Conservation (phyloP, 306 rosid genomes). For the Cicer pinnatifidum region DNA sequence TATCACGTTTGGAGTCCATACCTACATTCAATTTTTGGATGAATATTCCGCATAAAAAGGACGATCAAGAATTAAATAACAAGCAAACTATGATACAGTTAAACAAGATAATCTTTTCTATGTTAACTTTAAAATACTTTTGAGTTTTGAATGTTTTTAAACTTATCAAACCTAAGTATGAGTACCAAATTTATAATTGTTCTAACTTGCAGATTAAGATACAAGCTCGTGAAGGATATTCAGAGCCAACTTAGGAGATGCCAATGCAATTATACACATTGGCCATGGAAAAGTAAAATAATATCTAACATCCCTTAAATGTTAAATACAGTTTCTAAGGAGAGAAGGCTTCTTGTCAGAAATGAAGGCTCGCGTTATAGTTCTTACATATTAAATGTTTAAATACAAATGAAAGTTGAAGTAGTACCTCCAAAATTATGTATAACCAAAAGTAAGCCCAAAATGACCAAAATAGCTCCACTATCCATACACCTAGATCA, state of each 20-base stretch:
- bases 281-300: conserved; percentile 29
- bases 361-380: conserved; percentile 30
- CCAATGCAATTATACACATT: conserved; percentile 27
- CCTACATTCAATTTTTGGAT: conserved; percentile 54
- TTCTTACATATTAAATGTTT: conserved; percentile 32
- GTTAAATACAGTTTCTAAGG: conserved; percentile 33
- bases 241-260: conserved; percentile 39
- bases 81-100: conserved; percentile 24
- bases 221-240: conserved; percentile 17
- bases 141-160: conserved; percentile 5
- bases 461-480: conserved; percentile 95
- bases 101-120: conserved; percentile 36
- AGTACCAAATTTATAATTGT: conserved; percentile 29
- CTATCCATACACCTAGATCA: conserved; percentile 94
- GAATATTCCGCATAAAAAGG: conserved; percentile 26
- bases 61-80: conserved; percentile 5
- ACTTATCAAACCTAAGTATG: conserved; percentile 30
- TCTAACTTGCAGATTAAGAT: conserved; percentile 34
- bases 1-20: conserved; percentile 91
- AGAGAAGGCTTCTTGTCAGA: conserved; percentile 15
- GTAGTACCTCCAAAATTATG: conserved; percentile 83
- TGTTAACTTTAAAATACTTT: neutral
- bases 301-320: conserved; percentile 38
- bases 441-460: conserved; percentile 98
- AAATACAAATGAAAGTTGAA: conserved; percentile 30